A percentile compares a stretch with the other conserved stretches of the same genome.
Evolutionary conservation across 768 basidiomycete genomes (phyloP).

Genomic region (Amanita muscaria): DNA sequence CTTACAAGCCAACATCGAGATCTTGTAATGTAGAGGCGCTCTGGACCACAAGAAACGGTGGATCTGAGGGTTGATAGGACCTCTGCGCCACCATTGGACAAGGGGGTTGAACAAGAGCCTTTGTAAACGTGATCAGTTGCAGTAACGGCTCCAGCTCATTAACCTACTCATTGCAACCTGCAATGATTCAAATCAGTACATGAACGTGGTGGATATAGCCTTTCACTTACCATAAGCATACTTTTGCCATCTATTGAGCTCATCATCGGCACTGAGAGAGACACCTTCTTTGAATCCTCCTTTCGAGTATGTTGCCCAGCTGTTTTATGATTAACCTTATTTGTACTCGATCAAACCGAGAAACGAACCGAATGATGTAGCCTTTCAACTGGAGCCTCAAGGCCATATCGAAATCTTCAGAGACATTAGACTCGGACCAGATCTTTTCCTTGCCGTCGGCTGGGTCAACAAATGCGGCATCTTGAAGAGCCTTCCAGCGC

Average conservation of each 20-base stretch:
- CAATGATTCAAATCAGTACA: not conserved
- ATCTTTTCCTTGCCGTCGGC: slow-evolving; percentile 61
- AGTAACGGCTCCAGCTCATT: slow-evolving; percentile 11
- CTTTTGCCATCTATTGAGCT: slow-evolving; percentile 88
- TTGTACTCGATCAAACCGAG: not conserved
- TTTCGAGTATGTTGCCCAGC: slow-evolving; percentile 78
- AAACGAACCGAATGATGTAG: slow-evolving; percentile 51
- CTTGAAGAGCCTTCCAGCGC: slow-evolving; percentile 81
- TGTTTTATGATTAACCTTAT: not conserved
- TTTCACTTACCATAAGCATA: slow-evolving; percentile 36
- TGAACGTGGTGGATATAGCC: not conserved
- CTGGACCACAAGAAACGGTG: slow-evolving; percentile 66
- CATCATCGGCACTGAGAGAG: slow-evolving; percentile 79
- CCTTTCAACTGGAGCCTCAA: slow-evolving; percentile 51
- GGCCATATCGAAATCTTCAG: slow-evolving; percentile 81
- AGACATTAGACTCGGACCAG: slow-evolving; percentile 71
- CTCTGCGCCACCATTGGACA: slow-evolving; percentile 62
- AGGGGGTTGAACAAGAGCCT: slow-evolving; percentile 81
- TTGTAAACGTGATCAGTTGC: slow-evolving; percentile 24
- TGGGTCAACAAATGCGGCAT: slow-evolving; percentile 65
- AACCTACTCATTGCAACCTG: slow-evolving; percentile 48
- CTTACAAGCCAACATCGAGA: slow-evolving; percentile 65
- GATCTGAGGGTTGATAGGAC: slow-evolving; percentile 73
- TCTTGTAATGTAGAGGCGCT: slow-evolving; percentile 76
- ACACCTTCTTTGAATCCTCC: slow-evolving; percentile 89